Percentiles rank a stretch among this genome's conserved stretches.
phyloP scores from a whole-genome alignment of 176 grass and related monocot species.

The Oryza brachyantha region DNA sequence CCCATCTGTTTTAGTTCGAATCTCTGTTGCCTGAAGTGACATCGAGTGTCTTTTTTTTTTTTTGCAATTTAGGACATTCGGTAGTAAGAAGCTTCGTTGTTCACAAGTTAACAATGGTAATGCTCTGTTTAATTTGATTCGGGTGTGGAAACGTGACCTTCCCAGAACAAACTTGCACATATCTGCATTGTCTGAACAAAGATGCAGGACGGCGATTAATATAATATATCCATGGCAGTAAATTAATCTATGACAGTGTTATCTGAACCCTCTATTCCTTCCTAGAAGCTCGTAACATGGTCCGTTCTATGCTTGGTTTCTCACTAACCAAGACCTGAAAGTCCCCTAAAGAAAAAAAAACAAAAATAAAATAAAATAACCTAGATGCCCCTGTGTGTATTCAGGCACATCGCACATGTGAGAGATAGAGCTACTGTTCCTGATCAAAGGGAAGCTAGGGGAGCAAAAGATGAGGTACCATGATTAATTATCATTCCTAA shows the following conservation, averaged over 20 bases:
- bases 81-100: background rate
- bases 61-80: background rate
- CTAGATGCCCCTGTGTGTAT: background rate
- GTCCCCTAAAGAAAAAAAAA: slow-evolving; percentile 4
- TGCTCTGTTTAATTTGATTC: background rate
- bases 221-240: background rate
- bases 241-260: background rate
- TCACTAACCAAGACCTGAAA: background rate
- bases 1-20: background rate
- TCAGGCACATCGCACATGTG: slow-evolving; percentile 13
- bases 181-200: background rate
- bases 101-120: background rate
- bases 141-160: background rate
- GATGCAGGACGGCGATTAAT: slow-evolving; percentile 13
- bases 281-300: slow-evolving; percentile 20
- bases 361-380: too few species aligned
- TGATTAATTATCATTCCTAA: slow-evolving; percentile 38
- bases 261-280: background rate
- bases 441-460: slow-evolving; percentile 31
- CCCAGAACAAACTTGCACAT: background rate
- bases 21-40: background rate
- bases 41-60: too few species aligned
- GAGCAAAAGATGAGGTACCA: slow-evolving; percentile 1
- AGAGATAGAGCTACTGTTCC: background rate
- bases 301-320: slow-evolving; percentile 2